A percentile compares a stretch with the other conserved stretches of the same genome.
These are phyloP conservation scores for Saccharomycopsis hybrid DNA, from an alignment of 1,139 yeast genomes.

Conservation along the genomic window DNA sequence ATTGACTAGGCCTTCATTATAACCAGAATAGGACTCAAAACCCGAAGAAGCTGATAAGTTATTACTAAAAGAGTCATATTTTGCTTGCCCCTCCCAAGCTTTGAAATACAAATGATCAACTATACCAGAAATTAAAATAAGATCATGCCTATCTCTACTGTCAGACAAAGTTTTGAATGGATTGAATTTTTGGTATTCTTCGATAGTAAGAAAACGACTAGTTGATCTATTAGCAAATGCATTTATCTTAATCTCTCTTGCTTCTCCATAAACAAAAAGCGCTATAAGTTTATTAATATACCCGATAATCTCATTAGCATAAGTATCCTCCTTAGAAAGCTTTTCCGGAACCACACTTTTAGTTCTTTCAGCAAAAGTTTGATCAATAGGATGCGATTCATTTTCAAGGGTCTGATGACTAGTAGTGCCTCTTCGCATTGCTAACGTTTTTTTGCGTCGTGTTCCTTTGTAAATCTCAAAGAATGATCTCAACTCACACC, in stretches of 20 bases:
- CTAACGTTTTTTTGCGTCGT: too few species aligned
- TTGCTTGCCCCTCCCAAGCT: too few species aligned
- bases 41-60: too few species aligned
- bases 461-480: constrained; percentile 11
- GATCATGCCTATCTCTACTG: too few species aligned
- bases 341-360: neutral
- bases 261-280: constrained; percentile 41
- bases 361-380: neutral
- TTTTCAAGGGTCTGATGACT: constrained; percentile 9
- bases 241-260: constrained; percentile 57
- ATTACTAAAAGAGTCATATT: too few species aligned
- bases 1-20: too few species aligned
- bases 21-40: too few species aligned
- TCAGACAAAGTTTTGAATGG: neutral
- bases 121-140: constrained; percentile 55
- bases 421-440: constrained; percentile 9
- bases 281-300: constrained; percentile 33
- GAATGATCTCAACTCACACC: constrained; percentile 15
- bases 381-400: constrained; percentile 10
- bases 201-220: constrained; percentile 24
- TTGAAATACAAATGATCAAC: constrained; percentile 43
- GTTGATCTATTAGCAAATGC: constrained; percentile 37
- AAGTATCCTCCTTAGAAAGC: constrained; percentile 1
- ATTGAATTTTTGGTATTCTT: neutral
- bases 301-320: constrained; percentile 21